Percentiles rank a stretch among this genome's conserved stretches.
These are phyloP conservation scores for Pseudophaeomoniella oleicola DNA, from an alignment of 2,329 filamentous ascomycete species.

Conservation along the genomic window DNA sequence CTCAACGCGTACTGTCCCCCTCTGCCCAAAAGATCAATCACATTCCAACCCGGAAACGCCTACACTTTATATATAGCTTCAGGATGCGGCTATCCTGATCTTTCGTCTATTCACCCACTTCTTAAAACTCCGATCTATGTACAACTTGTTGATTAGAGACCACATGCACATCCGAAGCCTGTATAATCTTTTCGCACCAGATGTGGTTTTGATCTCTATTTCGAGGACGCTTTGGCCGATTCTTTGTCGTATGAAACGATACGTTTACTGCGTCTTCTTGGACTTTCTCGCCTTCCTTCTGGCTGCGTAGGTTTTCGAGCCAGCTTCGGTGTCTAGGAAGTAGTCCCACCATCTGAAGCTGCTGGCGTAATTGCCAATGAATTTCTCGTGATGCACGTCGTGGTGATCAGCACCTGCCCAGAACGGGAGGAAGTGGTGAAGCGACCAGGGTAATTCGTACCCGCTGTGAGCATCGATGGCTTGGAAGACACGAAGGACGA, in stretches of 20 bases:
- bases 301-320: conserved; percentile 64
- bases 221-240: too few relatives aligned
- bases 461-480: conserved; percentile 95
- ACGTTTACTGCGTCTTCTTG: background rate
- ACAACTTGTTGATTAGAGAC: background rate
- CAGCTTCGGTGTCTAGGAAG: conserved; percentile 81
- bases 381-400: conserved; percentile 94
- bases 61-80: too few relatives aligned
- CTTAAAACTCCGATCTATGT: background rate
- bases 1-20: too few relatives aligned
- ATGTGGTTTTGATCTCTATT: too few relatives aligned
- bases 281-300: conserved; percentile 51
- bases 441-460: conserved; percentile 95
- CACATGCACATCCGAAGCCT: background rate
- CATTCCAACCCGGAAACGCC: too few relatives aligned
- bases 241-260: too few relatives aligned
- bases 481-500: conserved; percentile 82
- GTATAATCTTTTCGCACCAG: too few relatives aligned
- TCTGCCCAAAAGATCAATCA: too few relatives aligned
- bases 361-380: conserved; percentile 94
- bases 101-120: too few relatives aligned
- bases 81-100: too few relatives aligned
- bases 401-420: conserved; percentile 97
- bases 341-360: conserved; percentile 99
- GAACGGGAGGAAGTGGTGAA: conserved; percentile 91